Conservation (phyloP, 2,329 filamentous ascomycete species). For the Hypoxylon sp. region DNA sequence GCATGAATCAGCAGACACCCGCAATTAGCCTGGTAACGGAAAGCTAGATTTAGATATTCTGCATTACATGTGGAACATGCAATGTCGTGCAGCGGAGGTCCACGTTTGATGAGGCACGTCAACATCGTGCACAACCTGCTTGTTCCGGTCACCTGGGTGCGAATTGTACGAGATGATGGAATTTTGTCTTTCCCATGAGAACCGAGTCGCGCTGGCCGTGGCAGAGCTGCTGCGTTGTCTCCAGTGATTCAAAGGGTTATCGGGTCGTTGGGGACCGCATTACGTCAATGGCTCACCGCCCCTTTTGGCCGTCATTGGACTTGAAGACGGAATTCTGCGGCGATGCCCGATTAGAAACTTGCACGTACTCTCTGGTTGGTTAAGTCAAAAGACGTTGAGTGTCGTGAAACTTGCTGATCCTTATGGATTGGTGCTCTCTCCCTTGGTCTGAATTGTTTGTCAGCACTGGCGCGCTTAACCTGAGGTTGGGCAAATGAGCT, state of each 20-base stretch:
- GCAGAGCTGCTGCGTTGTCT: conserved; percentile 45
- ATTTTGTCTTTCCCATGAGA: conserved; percentile 35
- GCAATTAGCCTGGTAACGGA: conserved; percentile 38
- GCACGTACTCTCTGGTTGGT: conserved; percentile 32
- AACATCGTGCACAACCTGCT: conserved; percentile 41
- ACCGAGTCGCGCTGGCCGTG: conserved; percentile 22
- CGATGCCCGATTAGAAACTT: conserved; percentile 42
- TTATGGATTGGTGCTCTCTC: conserved; percentile 16
- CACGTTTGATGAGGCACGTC: conserved; percentile 48
- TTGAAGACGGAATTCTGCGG: conserved; percentile 42
- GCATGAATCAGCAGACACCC: conserved; percentile 41
- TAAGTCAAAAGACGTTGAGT: conserved; percentile 26
- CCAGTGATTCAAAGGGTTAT: conserved; percentile 37
- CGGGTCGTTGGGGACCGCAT: conserved; percentile 32
- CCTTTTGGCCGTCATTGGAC: conserved; percentile 39
- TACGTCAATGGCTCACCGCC: conserved; percentile 46
- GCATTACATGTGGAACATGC: conserved; percentile 48
- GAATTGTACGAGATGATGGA: conserved; percentile 29
- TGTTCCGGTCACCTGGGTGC: conserved; percentile 43
- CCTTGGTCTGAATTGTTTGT: conserved; percentile 28
- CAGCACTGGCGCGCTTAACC: conserved; percentile 21
- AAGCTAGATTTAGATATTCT: conserved; percentile 46
- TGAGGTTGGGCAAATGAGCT: conserved; percentile 24
- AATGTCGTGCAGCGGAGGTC: conserved; percentile 48
- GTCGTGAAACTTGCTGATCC: conserved; percentile 36